Evolutionary conservation across 2,329 filamentous ascomycete genomes (phyloP).

Genomic region (Dryadomyces quercivorus): DNA sequence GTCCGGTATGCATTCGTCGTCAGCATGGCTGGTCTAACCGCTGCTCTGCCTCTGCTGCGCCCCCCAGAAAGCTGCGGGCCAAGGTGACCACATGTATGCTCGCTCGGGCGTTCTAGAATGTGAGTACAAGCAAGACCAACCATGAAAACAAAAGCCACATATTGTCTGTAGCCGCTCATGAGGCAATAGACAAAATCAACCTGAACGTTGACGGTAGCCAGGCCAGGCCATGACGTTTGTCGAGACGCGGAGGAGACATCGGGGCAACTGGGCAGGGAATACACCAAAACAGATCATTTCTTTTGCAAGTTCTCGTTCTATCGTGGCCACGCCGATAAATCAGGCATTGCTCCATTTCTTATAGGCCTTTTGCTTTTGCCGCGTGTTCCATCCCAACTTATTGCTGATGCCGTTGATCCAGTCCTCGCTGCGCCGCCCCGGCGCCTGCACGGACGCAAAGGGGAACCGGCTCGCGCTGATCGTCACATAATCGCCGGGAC

Average conservation of each 20-base stretch:
- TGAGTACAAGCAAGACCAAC: conserved; percentile 18
- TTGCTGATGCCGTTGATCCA: conserved; percentile 73
- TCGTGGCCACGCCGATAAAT: neutral
- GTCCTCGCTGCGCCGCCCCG: conserved; percentile 59
- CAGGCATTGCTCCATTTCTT: conserved; percentile 29
- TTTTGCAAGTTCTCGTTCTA: neutral
- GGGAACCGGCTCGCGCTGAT: conserved; percentile 67
- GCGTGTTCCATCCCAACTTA: conserved; percentile 71
- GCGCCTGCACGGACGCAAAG: conserved; percentile 63
- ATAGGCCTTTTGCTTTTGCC: conserved; percentile 60
- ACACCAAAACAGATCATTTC: neutral
- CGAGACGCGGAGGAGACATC: conserved; percentile 19
- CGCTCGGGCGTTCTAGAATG: conserved; percentile 29
- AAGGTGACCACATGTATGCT: conserved; percentile 35
- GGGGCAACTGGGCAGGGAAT: neutral
- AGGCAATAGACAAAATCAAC: conserved; percentile 29
- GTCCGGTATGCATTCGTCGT: conserved; percentile 9
- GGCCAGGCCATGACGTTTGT: conserved; percentile 35
- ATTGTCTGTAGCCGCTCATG: conserved; percentile 10
- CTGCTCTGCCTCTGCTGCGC: conserved; percentile 9
- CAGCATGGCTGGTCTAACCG: conserved; percentile 5
- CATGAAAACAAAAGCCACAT: too few relatives aligned
- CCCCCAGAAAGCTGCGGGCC: conserved; percentile 22
- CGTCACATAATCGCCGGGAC: conserved; percentile 72
- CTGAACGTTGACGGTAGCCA: conserved; percentile 29